A percentile compares a stretch with the other conserved stretches of the same genome.
phyloP scores from a whole-genome alignment of 345 rosid genomes.

The Citrus medica region DNA sequence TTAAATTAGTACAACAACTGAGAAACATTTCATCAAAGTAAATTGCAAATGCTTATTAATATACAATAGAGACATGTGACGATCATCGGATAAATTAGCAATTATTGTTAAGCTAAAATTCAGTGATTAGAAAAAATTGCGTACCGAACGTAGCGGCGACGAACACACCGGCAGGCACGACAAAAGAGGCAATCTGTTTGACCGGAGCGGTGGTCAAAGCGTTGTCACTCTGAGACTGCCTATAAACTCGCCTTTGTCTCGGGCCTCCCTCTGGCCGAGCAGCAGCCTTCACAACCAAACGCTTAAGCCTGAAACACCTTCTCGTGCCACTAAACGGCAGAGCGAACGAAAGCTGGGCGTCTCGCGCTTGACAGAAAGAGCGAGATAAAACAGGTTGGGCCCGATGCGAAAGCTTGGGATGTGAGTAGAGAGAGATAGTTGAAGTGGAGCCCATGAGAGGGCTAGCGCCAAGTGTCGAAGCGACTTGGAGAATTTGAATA shows the following conservation, averaged over 20 bases:
- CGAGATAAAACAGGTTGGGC: background rate
- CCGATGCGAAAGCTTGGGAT: constrained; percentile 40
- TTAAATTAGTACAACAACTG: constrained; percentile 47
- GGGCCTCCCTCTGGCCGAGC: constrained; percentile 37
- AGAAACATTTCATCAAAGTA: constrained; percentile 6
- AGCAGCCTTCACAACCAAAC: constrained; percentile 50
- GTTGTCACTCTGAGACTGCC: constrained; percentile 59
- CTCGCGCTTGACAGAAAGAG: constrained; percentile 20
- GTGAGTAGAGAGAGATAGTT: constrained; percentile 43
- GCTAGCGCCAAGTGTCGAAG: background rate
- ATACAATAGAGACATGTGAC: background rate
- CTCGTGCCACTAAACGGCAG: constrained; percentile 20
- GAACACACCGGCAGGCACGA: constrained; percentile 58
- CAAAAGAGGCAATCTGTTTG: constrained; percentile 56
- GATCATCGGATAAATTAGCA: background rate
- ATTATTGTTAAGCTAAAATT: background rate
- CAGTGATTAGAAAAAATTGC: constrained; percentile 10
- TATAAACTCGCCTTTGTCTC: constrained; percentile 51
- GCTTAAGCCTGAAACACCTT: constrained; percentile 28
- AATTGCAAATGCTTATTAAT: background rate
- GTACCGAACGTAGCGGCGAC: constrained; percentile 68
- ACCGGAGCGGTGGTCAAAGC: constrained; percentile 40
- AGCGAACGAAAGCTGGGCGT: constrained; percentile 18
- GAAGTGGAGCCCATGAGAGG: constrained; percentile 52
- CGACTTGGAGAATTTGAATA: background rate